These are phyloP conservation scores for Sistotremastrum niveocremeum DNA, from an alignment of 768 basidiomycete genomes.

Conservation along the genomic window DNA sequence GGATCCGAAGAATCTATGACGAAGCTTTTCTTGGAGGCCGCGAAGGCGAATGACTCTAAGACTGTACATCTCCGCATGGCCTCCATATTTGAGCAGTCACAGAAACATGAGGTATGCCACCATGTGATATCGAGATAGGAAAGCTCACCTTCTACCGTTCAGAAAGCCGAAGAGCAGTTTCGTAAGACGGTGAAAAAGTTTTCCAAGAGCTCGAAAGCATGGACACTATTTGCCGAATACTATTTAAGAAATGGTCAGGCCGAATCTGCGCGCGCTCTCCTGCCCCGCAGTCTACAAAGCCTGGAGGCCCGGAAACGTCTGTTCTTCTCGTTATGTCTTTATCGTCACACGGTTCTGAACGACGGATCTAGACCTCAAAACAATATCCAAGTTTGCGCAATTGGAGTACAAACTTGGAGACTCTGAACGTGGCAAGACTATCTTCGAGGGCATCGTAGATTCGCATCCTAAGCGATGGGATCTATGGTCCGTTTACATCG, in stretches of 20 bases:
- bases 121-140: background rate
- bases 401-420: constrained; percentile 93
- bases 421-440: constrained; percentile 84
- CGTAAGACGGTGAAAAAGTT: constrained; percentile 89
- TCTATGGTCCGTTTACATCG: constrained; percentile 92
- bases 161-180: constrained; percentile 92
- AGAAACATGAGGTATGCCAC: constrained; percentile 56
- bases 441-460: constrained; percentile 94
- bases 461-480: constrained; percentile 93
- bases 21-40: constrained; percentile 79
- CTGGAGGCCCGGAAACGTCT: constrained; percentile 87
- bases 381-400: constrained; percentile 88
- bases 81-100: constrained; percentile 70
- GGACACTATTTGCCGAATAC: constrained; percentile 80
- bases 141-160: constrained; percentile 5
- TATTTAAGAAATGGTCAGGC: constrained; percentile 59
- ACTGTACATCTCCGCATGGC: constrained; percentile 78
- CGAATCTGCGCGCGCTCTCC: constrained; percentile 72
- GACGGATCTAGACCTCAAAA: constrained; percentile 68
- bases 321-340: background rate
- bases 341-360: background rate
- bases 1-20: constrained; percentile 76
- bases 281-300: constrained; percentile 80
- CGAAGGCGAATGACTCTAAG: constrained; percentile 83
- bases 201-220: constrained; percentile 82